A percentile compares a stretch with the other conserved stretches of the same genome.
phyloP scores from a whole-genome alignment of 192 early-diverging fungal species.

The Coemansia sp. region DNA sequence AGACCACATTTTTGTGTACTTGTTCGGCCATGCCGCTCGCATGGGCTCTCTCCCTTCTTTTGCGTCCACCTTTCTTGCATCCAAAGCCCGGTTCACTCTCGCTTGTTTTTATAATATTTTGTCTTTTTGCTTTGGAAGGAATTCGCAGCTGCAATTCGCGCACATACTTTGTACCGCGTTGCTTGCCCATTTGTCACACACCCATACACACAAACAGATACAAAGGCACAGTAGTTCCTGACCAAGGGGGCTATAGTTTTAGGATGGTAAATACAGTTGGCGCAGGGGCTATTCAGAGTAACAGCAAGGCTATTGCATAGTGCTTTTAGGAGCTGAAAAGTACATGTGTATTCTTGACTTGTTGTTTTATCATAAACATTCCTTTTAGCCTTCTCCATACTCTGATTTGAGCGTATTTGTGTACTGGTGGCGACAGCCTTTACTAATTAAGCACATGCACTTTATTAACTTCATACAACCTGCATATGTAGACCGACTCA shows the following conservation, averaged over 20 bases:
- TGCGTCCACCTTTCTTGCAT: not conserved
- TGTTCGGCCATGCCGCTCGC: not conserved
- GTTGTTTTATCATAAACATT: not conserved
- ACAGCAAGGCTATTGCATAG: too few species aligned
- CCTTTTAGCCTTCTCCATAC: not conserved
- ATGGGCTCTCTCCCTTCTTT: not conserved
- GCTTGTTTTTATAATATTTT: too few species aligned
- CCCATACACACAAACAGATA: not conserved
- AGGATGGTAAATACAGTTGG: constrained; percentile 4
- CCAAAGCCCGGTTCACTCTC: not conserved
- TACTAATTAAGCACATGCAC: not conserved
- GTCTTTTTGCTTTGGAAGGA: too few species aligned
- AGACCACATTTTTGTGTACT: not conserved
- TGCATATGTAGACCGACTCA: not conserved
- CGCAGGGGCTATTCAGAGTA: not conserved
- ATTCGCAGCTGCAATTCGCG: too few species aligned
- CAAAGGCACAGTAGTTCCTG: not conserved
- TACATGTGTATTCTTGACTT: too few species aligned
- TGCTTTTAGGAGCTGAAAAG: too few species aligned
- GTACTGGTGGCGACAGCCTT: not conserved
- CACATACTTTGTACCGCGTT: too few species aligned
- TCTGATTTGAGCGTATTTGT: not conserved
- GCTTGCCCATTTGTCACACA: not conserved
- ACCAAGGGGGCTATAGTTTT: not conserved
- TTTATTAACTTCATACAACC: not conserved